Conservation (phyloP, 202 grass and related monocot species). For the Digitaria exilis region DNA sequence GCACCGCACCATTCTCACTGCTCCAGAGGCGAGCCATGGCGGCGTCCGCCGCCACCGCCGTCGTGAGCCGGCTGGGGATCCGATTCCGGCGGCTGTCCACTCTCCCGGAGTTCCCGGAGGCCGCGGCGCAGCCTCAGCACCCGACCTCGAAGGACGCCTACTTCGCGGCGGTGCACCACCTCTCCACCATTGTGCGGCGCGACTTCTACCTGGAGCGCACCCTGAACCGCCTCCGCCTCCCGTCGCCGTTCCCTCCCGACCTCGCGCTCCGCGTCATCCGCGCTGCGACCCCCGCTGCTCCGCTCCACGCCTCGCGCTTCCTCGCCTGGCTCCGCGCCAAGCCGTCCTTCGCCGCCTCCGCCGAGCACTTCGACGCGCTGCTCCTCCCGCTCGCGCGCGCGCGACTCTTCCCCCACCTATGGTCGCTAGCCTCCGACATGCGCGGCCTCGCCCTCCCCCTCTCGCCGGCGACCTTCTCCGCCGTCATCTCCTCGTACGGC, state of each 20-base stretch:
- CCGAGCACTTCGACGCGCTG: constrained; percentile 75
- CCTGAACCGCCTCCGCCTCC: constrained; percentile 83
- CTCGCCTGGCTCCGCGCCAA: constrained; percentile 70
- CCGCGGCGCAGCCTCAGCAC: constrained; percentile 11
- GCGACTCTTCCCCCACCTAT: constrained; percentile 77
- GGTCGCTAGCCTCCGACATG: constrained; percentile 82
- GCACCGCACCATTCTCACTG: too few relatives aligned
- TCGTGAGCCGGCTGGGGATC: constrained; percentile 31
- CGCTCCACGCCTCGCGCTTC: constrained; percentile 68
- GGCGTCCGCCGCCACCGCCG: constrained; percentile 29
- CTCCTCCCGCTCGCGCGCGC: constrained; percentile 76
- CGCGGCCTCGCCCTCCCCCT: constrained; percentile 68
- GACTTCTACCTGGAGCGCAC: constrained; percentile 98
- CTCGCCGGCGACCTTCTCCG: constrained; percentile 59
- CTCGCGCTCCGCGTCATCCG: constrained; percentile 79
- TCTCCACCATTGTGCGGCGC: constrained; percentile 76
- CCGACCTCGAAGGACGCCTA: constrained; percentile 77
- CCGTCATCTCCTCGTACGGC: constrained; percentile 87
- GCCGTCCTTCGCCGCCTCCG: constrained; percentile 55
- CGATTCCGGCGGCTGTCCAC: constrained; percentile 36
- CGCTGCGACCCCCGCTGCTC: constrained; percentile 50
- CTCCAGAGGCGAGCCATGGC: too few relatives aligned
- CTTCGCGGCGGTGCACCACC: constrained; percentile 77
- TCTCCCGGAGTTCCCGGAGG: constrained; percentile 6
- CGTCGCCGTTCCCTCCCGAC: constrained; percentile 70